Percentiles rank a stretch among this genome's conserved stretches.
Conservation (phyloP, 2,329 filamentous ascomycete genomes). For the Penicillium brevicompactum region DNA sequence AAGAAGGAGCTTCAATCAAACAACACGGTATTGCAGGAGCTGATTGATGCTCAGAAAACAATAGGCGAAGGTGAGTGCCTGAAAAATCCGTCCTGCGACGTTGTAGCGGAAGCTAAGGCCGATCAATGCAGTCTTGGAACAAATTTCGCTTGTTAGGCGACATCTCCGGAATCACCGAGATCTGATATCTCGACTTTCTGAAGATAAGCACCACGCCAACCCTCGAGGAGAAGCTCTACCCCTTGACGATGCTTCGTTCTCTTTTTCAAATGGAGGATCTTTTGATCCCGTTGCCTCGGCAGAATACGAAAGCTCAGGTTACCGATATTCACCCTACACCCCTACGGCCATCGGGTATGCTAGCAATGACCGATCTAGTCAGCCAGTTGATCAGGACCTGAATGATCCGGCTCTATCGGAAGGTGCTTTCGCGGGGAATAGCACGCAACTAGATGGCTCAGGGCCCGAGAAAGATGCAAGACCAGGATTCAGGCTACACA, state of each 20-base stretch:
- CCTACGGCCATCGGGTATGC: neutral
- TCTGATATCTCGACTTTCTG: slow-evolving; percentile 1
- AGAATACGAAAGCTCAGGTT: neutral
- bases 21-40: slow-evolving; percentile 1
- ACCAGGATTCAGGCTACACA: neutral
- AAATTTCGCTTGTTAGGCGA: slow-evolving; percentile 2
- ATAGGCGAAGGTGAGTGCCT: slow-evolving; percentile 2
- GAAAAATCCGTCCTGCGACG: neutral
- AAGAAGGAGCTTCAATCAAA: slow-evolving; percentile 4
- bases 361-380: neutral
- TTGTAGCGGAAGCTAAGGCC: neutral
- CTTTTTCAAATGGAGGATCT: neutral
- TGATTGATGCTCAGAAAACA: neutral
- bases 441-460: too few relatives aligned
- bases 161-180: neutral
- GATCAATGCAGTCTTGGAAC: neutral
- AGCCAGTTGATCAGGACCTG: neutral
- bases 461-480: neutral
- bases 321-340: neutral
- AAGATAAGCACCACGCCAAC: neutral
- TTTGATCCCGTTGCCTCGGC: neutral
- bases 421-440: too few relatives aligned
- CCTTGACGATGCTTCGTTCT: neutral
- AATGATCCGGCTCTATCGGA: neutral
- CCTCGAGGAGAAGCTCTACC: neutral